These are phyloP conservation scores for Paramicrosporidium saccamoebae DNA, from an alignment of 371 early-diverging fungal species.

Conservation along the genomic window DNA sequence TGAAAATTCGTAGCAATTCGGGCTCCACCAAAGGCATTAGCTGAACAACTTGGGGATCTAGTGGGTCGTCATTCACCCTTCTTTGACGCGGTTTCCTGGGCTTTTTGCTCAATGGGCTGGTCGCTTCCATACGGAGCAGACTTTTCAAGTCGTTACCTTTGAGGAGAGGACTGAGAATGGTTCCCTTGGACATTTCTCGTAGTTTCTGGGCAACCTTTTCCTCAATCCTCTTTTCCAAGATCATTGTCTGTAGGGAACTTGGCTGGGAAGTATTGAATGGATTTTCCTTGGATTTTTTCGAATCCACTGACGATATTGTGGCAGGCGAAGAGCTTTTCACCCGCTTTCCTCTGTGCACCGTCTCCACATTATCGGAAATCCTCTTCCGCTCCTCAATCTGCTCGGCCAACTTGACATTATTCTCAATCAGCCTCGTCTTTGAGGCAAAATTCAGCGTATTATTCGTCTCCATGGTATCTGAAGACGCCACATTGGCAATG, in stretches of 20 bases:
- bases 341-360: too few relatives aligned
- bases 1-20: constrained; percentile 10
- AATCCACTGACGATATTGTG: neutral
- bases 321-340: neutral
- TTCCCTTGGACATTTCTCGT: constrained; percentile 2
- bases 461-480: constrained; percentile 12
- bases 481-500: constrained; percentile 19
- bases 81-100: too few relatives aligned
- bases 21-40: neutral
- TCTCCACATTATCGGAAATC: too few relatives aligned
- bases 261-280: constrained; percentile 1
- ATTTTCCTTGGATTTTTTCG: constrained; percentile 1
- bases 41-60: neutral
- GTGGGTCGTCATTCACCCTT: neutral
- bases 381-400: constrained; percentile 1
- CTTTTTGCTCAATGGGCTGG: too few relatives aligned
- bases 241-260: neutral
- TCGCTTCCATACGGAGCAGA: too few relatives aligned
- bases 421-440: constrained; percentile 20
- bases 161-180: neutral
- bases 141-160: neutral
- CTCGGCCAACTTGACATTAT: constrained; percentile 5
- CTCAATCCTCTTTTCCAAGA: constrained; percentile 2
- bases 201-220: constrained; percentile 3
- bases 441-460: constrained; percentile 29